A percentile compares a stretch with the other conserved stretches of the same genome.
These are phyloP conservation scores for Talaromyces rugulosus DNA, from an alignment of 2,329 filamentous ascomycete genomes.

Conservation along the genomic window DNA sequence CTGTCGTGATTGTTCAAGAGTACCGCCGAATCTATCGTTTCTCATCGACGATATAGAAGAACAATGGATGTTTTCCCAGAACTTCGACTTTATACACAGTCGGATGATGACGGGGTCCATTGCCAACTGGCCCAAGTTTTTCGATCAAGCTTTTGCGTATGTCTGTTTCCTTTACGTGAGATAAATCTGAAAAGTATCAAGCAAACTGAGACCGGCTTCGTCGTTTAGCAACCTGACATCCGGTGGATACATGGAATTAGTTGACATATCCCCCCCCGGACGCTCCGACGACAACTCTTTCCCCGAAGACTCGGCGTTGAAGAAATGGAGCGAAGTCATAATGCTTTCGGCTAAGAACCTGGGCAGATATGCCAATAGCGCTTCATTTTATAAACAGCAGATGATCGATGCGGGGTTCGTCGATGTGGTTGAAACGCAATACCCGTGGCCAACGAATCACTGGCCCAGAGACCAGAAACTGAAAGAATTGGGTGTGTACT, in stretches of 20 bases:
- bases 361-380: not conserved
- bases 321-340: not conserved
- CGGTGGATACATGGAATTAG: not conserved
- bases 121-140: not conserved
- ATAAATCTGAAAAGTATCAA: not conserved
- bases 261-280: not conserved
- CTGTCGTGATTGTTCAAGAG: not conserved
- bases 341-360: not conserved
- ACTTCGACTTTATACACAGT: not conserved
- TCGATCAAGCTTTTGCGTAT: not conserved
- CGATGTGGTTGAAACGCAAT: not conserved
- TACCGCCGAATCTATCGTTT: not conserved
- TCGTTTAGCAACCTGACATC: not conserved
- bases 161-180: not conserved
- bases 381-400: not conserved
- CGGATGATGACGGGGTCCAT: not conserved
- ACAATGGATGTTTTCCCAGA: not conserved
- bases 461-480: not conserved
- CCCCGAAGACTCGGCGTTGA: not conserved
- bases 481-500: not conserved
- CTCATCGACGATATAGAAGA: not conserved
- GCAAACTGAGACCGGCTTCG: not conserved
- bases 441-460: not conserved
- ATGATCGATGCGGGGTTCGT: not conserved
- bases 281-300: not conserved